Evolutionary conservation across 2,329 filamentous ascomycete species (phyloP).

Genomic region (Arthrinium puccinioides): DNA sequence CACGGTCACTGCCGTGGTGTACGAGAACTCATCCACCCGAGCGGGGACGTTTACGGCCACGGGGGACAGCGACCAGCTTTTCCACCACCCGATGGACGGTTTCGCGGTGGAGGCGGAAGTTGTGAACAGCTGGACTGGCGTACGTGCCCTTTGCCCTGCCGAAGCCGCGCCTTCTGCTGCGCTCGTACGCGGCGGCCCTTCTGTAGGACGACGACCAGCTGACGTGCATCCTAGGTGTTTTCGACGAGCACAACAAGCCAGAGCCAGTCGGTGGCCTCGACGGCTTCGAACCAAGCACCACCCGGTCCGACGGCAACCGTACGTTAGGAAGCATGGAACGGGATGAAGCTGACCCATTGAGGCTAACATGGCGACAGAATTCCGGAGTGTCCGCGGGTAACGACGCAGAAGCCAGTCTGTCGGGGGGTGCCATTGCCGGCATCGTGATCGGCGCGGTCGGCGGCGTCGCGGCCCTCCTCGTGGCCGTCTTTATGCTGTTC

Average conservation of each 20-base stretch:
- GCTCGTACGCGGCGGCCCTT: no score
- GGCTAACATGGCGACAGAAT: background rate
- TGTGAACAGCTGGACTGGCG: background rate
- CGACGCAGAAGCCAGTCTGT: background rate
- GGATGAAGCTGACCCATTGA: no score
- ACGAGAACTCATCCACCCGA: conserved; percentile 6
- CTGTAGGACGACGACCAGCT: no score
- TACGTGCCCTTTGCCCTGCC: background rate
- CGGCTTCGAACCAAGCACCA: no score
- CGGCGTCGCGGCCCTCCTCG: conserved; percentile 2
- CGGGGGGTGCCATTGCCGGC: conserved; percentile 11
- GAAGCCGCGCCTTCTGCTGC: no score
- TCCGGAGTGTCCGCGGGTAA: no score
- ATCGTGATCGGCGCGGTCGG: conserved; percentile 11
- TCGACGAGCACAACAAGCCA: no score
- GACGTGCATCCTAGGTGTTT: no score
- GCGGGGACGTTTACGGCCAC: conserved; percentile 5
- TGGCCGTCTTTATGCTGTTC: conserved; percentile 6
- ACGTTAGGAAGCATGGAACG: no score
- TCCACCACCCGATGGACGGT: conserved; percentile 14
- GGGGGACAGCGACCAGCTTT: conserved; percentile 7
- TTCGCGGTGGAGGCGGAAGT: conserved; percentile 5
- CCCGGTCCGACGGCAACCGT: no score
- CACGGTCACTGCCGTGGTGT: conserved; percentile 7
- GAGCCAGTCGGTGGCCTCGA: no score